Base-by-base conservation (phyloP, 2,329 filamentous ascomycete species). In the Gnomoniopsis sp. region DNA sequence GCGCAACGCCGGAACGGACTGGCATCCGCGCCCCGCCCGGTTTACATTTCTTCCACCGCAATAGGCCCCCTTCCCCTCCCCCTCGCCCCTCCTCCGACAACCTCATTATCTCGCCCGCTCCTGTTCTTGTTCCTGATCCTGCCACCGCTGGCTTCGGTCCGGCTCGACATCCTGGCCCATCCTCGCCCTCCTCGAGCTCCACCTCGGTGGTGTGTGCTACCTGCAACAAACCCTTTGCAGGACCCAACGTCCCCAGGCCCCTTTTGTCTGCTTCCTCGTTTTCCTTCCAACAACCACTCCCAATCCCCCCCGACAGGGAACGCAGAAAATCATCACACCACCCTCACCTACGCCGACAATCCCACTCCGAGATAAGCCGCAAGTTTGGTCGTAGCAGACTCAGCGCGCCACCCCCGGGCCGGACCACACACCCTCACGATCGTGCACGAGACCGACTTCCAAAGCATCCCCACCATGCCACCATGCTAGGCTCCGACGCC, bases 401-500 rank as follows among this genome's bases (percentile, higher is more conserved):
- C 54, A 43, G 41, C 36, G 30, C 33, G 23, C 49, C 44, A 30
- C 8, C 26, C 26, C 8, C 8, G 26, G 26, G 4, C 49, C 2
- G 44, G 43, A 49, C 52, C 33, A 30, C 52, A 22, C n/a, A n/a
- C 12, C 6, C 44, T 26, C 15, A 23, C 19, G 57, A 49, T 41
- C 60, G 53, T 26, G 54, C 44, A 44, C 60, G 57, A 49, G 43
- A 44, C 26, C 49, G 50, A 36, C 38, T 7, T 26, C 17, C 47
- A 21, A 56, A 43, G 33, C 48, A 55, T 17, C 34, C 49, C 36
- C 53, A 56, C 30, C 61, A 62, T 58, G 59, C 59, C 34, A 48
- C 49, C 48, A 61, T 61, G 61, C 68, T 70, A 55, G 66, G 69
- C 58, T 71, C 71, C 60, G 63, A 71, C 62, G 65, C 78, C 58